A percentile compares a stretch with the other conserved stretches of the same genome.
phyloP scores from a whole-genome alignment of 2,329 filamentous ascomycete species.

The Cladophialophora bantiana region DNA sequence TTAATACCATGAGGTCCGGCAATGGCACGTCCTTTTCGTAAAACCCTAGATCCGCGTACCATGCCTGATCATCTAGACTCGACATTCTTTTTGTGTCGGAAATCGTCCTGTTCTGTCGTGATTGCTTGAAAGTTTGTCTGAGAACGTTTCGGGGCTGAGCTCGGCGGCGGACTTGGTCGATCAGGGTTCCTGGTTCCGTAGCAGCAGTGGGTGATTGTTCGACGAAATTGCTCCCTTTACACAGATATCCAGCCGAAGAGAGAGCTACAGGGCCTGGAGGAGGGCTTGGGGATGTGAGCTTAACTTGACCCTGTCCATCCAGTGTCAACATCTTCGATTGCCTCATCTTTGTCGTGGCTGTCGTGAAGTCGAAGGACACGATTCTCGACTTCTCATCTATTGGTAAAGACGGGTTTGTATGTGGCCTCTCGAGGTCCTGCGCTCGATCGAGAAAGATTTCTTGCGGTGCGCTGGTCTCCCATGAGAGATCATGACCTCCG shows the following conservation, averaged over 20 bases:
- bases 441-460: conserved; percentile 55
- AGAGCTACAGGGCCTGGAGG: conserved; percentile 29
- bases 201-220: neutral
- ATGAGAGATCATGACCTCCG: conserved; percentile 35
- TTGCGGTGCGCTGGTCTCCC: conserved; percentile 51
- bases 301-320: conserved; percentile 59
- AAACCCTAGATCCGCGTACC: conserved; percentile 34
- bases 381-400: conserved; percentile 57
- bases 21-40: conserved; percentile 43
- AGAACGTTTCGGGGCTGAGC: conserved; percentile 33
- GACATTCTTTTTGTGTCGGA: conserved; percentile 29
- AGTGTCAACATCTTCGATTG: conserved; percentile 62
- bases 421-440: conserved; percentile 55
- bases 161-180: conserved; percentile 27
- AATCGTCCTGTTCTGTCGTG: conserved; percentile 28
- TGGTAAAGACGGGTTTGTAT: conserved; percentile 53
- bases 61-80: conserved; percentile 33
- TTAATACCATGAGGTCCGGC: conserved; percentile 50
- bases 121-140: conserved; percentile 30
- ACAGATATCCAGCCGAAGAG: conserved; percentile 30
- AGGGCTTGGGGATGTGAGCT: conserved; percentile 50
- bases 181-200: conserved; percentile 2
- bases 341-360: conserved; percentile 51
- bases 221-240: conserved; percentile 24
- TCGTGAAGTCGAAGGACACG: conserved; percentile 68